Base-by-base conservation (phyloP, 345 rosid species). In the Abelmoschus esculentus region DNA sequence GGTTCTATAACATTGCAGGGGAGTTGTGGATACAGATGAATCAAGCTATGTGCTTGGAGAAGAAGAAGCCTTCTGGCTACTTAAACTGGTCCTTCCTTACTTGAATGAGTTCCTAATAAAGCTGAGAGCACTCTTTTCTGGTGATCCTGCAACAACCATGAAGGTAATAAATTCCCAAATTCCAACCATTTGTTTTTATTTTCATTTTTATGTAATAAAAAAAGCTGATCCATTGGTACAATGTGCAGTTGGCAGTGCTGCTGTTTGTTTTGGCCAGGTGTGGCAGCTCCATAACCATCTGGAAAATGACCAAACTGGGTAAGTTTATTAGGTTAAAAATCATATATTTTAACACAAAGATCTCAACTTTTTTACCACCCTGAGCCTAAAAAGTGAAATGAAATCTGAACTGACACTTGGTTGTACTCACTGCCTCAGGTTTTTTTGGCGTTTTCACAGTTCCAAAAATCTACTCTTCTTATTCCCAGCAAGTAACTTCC, bases 251-350 rank as follows among this genome's bases (percentile, higher is more conserved):
- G 93, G 98, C 97, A 75, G 79, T 90, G 58, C 74, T 87, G 76
- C 83, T 95, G 75, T 92, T 89, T 72, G 86, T 90, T 46, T 70
- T 90, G 79, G 98, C 98, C 53, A 86, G 86, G 74, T 83, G 86
- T 60, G 98, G 96, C 77, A 85, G 76, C 87, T 95, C 88, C 76
- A 86, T 95, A 29, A 95, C 98, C 54, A 74, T 89, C 61, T 90
- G 97, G 96, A 89, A 85, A 71, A 87, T 92, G 82, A 84, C 89
- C 74, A 95, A 90, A 86, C 74, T 95, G 61, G 93, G 99, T 95
- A 73, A 29, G 78, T 66, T 56, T 12, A 4, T 6, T 42, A 53
- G 47, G 26, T 29, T 44, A 9, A 46, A 36, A 46, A 65, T 3
- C 69, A 28, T 46, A 46, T 12, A 46, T 17, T 36, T 18, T 40